Percentiles rank a stretch among this genome's conserved stretches.
These are phyloP conservation scores for Mollisia scopiformis DNA, from an alignment of 2,329 filamentous ascomycete species.

Conservation along the genomic window DNA sequence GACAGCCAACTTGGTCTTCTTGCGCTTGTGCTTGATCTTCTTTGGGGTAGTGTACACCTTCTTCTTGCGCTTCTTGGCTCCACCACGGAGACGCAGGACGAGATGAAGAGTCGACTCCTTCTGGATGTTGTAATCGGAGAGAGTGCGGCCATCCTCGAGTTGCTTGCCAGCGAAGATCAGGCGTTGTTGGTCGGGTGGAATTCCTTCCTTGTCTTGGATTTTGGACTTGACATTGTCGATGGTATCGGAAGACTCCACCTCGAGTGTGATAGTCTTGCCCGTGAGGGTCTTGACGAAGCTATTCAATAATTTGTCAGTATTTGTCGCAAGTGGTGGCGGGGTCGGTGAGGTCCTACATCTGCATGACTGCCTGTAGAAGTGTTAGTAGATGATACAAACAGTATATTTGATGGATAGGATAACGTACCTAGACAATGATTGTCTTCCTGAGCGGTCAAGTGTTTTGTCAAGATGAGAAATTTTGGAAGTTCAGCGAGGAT, in stretches of 20 bases:
- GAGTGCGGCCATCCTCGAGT: constrained; percentile 98
- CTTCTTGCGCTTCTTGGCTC: constrained; percentile 99
- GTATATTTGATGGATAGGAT: constrained; percentile 55
- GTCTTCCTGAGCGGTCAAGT: constrained; percentile 37
- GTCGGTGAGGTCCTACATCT: neutral
- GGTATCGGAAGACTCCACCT: constrained; percentile 99
- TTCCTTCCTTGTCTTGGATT: constrained; percentile 98
- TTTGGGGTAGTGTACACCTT: constrained; percentile 99
- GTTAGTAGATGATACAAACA: neutral
- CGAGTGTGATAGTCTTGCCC: constrained; percentile 99
- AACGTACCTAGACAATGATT: constrained; percentile 38
- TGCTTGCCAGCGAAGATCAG: constrained; percentile 99
- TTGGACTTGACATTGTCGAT: constrained; percentile 99
- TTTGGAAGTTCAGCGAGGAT: constrained; percentile 7
- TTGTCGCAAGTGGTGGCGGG: neutral
- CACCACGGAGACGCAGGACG: constrained; percentile 97
- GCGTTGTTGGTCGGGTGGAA: constrained; percentile 98
- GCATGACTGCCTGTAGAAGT: neutral
- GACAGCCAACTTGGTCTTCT: constrained; percentile 99
- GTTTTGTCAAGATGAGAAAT: constrained; percentile 14
- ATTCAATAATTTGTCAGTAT: neutral
- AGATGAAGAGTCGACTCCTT: constrained; percentile 99
- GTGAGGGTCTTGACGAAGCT: constrained; percentile 69
- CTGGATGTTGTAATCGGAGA: constrained; percentile 99
- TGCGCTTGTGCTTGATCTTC: constrained; percentile 99